phyloP scores from a whole-genome alignment of 2,329 filamentous ascomycete species.

The Leptographium procerum region DNA sequence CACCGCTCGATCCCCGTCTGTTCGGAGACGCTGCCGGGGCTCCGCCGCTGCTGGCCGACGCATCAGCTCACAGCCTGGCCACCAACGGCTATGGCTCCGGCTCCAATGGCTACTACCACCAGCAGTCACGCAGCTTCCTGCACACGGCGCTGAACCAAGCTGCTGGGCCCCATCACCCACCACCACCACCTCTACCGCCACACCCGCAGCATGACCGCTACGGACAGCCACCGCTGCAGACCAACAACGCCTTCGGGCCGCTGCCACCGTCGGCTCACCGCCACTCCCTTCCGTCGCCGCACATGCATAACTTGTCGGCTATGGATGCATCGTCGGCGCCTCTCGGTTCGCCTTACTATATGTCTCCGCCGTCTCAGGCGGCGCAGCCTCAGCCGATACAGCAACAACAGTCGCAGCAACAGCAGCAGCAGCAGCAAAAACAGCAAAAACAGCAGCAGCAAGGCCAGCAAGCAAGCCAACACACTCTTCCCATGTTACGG shows the following conservation, averaged over 20 bases:
- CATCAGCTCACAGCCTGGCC: not conserved
- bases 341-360: conserved; percentile 7
- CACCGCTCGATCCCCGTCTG: conserved; percentile 12
- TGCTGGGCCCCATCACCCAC: not conserved
- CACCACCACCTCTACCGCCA: too few species aligned
- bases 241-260: not conserved
- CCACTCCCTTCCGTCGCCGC: not conserved
- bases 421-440: not conserved
- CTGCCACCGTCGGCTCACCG: not conserved
- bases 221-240: too few species aligned
- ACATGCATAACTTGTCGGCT: not conserved
- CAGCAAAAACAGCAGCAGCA: not conserved
- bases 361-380: conserved; percentile 6
- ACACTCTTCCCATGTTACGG: conserved; percentile 3
- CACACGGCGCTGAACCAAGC: conserved; percentile 9
- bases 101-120: not conserved
- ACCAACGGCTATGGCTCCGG: conserved; percentile 1
- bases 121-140: conserved; percentile 5
- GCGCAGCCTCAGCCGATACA: not conserved
- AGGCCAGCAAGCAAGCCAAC: not conserved
- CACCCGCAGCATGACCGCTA: too few species aligned
- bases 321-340: not conserved
- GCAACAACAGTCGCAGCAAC: not conserved
- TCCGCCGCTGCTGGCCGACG: not conserved
- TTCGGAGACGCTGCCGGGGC: conserved; percentile 10